Evolutionary conservation across 2,329 filamentous ascomycete genomes (phyloP).

Genomic region (Endoconidiophora polonica): DNA sequence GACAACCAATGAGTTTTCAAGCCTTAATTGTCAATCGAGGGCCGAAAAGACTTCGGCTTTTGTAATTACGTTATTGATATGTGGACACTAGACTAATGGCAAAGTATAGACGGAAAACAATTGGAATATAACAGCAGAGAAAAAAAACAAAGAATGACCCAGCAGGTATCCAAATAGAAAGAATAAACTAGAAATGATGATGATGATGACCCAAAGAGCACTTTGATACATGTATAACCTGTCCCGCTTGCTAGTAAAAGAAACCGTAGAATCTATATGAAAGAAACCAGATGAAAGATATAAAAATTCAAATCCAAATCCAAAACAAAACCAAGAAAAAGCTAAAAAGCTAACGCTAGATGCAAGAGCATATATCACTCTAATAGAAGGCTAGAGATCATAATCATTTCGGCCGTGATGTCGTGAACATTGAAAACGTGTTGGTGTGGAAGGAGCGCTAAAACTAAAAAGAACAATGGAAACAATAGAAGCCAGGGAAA

Average conservation of each 20-base stretch:
- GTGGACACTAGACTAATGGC: no score
- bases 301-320: not conserved
- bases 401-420: not conserved
- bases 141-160: no score
- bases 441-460: not conserved
- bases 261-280: not conserved
- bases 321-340: not conserved
- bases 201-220: no score
- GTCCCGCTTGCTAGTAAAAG: no score
- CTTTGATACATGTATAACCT: not conserved
- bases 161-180: not conserved
- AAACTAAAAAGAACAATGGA: not conserved
- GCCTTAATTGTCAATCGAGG: no score
- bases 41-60: no score
- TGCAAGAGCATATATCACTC: not conserved
- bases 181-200: no score
- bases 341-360: not conserved
- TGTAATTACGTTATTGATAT: no score
- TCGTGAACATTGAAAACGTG: not conserved
- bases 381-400: not conserved
- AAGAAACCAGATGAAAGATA: not conserved
- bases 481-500: not conserved
- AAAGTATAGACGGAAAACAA: no score
- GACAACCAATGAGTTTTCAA: no score
- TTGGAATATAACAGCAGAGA: no score